Percentiles rank a stretch among this genome's conserved stretches.
These are phyloP conservation scores for Solanum hybrid DNA, from an alignment of 305 asterid species.

Conservation along the genomic window DNA sequence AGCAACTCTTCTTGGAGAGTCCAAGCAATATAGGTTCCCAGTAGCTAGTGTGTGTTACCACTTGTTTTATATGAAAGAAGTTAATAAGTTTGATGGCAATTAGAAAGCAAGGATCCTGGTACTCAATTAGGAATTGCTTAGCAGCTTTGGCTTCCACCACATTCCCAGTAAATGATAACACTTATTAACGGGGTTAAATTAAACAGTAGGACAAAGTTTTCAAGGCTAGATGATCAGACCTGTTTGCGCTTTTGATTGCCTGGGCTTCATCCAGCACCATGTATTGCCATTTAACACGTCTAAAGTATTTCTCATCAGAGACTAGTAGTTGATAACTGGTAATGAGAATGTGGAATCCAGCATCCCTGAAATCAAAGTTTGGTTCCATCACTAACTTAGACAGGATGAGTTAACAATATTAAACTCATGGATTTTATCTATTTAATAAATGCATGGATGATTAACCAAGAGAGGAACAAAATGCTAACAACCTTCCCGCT, in stretches of 20 bases:
- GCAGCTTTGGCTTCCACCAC: background rate
- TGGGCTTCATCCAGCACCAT: conserved; percentile 99
- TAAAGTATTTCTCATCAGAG: conserved; percentile 81
- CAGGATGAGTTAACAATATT: background rate
- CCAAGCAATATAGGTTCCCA: background rate
- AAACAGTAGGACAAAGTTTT: background rate
- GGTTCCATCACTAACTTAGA: background rate
- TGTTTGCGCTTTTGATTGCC: conserved; percentile 87
- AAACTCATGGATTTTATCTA: background rate
- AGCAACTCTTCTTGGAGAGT: background rate
- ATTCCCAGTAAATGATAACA: background rate
- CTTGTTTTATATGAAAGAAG: background rate
- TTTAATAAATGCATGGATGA: background rate
- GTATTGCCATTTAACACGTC: conserved; percentile 98
- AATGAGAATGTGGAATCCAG: conserved; percentile 93
- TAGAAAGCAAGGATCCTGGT: background rate
- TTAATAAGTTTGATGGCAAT: background rate
- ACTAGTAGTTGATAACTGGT: conserved; percentile 96
- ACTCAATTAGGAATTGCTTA: background rate
- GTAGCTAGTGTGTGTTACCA: background rate
- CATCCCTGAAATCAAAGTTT: conserved; percentile 55
- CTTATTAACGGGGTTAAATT: background rate
- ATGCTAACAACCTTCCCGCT: background rate
- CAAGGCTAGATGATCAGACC: conserved; percentile 38
- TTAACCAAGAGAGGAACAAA: conserved; percentile 4